A percentile compares a stretch with the other conserved stretches of the same genome.
Conservation (phyloP, 2,329 filamentous ascomycete species). For the Pyrenophora graminea region DNA sequence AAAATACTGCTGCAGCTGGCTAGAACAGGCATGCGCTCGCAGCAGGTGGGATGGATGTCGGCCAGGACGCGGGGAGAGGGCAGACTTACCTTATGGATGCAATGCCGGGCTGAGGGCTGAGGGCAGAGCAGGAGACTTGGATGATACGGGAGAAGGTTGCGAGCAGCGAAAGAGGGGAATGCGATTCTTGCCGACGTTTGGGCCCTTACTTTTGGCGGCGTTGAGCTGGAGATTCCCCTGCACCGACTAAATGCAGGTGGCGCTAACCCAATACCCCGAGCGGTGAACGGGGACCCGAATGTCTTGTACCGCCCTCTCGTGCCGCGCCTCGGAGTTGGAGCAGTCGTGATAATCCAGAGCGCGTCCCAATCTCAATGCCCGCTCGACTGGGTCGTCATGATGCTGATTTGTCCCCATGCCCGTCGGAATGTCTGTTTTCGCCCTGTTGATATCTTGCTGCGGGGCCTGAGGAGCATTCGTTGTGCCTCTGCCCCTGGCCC, state of each 20-base stretch:
- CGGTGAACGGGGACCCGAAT: conserved; percentile 43
- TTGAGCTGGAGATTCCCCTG: conserved; percentile 35
- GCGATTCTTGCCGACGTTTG: conserved; percentile 38
- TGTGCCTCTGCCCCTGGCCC: conserved; percentile 19
- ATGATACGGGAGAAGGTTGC: conserved; percentile 35
- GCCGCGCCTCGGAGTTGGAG: conserved; percentile 13
- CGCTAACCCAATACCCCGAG: conserved; percentile 32
- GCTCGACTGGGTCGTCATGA: background rate
- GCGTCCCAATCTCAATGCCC: background rate
- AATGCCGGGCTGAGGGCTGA: conserved; percentile 22
- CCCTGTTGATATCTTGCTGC: conserved; percentile 2
- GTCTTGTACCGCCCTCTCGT: conserved; percentile 6
- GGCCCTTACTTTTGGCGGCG: conserved; percentile 33
- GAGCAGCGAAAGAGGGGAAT: conserved; percentile 16
- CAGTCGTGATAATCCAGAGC: background rate
- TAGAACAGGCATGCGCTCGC: conserved; percentile 22
- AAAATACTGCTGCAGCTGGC: conserved; percentile 26
- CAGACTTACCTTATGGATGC: conserved; percentile 34
- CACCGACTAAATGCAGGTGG: conserved; percentile 27
- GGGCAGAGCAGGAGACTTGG: conserved; percentile 26
- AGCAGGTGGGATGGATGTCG: conserved; percentile 17
- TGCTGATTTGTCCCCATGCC: background rate
- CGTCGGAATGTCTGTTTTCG: conserved; percentile 4
- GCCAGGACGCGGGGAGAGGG: conserved; percentile 15
- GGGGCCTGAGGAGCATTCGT: conserved; percentile 10